These are phyloP conservation scores for Caloboletus firmus DNA, from an alignment of 1,284 basidiomycete genomes.

Conservation along the genomic window DNA sequence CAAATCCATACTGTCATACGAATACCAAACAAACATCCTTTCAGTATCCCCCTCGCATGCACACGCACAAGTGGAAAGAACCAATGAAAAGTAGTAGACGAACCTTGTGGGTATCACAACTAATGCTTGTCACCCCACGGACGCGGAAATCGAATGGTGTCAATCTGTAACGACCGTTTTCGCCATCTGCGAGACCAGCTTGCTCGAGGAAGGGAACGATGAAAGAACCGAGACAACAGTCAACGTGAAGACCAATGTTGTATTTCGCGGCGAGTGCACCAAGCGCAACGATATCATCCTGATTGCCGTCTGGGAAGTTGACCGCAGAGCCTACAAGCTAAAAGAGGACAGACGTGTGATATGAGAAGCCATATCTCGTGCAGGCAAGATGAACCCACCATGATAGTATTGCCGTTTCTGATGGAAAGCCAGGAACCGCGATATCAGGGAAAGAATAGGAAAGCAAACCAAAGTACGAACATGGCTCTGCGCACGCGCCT, in stretches of 20 bases:
- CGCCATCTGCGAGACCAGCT: constrained; percentile 52
- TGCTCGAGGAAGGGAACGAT: constrained; percentile 86
- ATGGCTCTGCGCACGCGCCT: constrained; percentile 81
- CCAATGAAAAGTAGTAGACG: constrained; percentile 10
- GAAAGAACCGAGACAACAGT: constrained; percentile 91
- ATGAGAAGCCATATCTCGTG: background rate
- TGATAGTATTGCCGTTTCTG: constrained; percentile 80
- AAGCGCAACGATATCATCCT: constrained; percentile 87
- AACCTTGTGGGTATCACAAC: constrained; percentile 92
- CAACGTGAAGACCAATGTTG: constrained; percentile 89
- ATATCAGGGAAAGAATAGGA: background rate
- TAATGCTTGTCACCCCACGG: constrained; percentile 85
- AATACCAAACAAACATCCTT: background rate
- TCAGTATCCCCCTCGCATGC: constrained; percentile 5
- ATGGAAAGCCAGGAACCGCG: background rate
- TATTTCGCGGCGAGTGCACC: constrained; percentile 73
- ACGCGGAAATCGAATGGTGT: constrained; percentile 87
- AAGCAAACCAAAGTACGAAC: constrained; percentile 47
- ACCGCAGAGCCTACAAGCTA: constrained; percentile 88
- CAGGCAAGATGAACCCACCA: constrained; percentile 48
- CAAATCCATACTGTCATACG: constrained; percentile 67
- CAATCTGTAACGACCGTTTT: constrained; percentile 52
- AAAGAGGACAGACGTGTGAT: constrained; percentile 5
- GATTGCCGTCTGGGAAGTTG: constrained; percentile 90
- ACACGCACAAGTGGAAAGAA: background rate